These are phyloP conservation scores for Toxoplasma gondii DNA, from an alignment of 169 alveolate species.

Conservation along the genomic window DNA sequence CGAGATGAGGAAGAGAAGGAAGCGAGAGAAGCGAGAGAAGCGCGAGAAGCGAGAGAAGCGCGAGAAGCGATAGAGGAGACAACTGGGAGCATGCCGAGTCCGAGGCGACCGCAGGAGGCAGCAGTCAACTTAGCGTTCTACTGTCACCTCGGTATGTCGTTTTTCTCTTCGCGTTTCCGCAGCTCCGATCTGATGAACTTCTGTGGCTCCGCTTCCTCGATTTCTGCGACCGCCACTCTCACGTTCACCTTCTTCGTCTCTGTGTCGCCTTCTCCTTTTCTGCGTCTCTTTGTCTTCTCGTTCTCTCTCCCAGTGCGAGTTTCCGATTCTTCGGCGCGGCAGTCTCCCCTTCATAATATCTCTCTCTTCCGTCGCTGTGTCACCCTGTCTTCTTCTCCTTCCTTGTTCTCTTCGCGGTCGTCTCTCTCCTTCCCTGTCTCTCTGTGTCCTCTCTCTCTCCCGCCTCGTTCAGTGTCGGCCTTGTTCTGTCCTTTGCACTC, in stretches of 20 bases:
- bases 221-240: no score
- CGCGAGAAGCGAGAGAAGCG: background rate
- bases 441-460: background rate
- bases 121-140: background rate
- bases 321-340: background rate
- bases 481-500: background rate
- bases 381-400: background rate
- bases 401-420: background rate
- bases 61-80: background rate
- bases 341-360: background rate
- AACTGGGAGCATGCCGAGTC: background rate
- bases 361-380: background rate
- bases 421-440: background rate
- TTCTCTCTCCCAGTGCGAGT: background rate
- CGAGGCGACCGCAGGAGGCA: background rate
- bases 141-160: background rate
- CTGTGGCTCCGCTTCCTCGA: no score
- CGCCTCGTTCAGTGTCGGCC: background rate
- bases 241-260: background rate
- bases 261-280: background rate
- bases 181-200: no score
- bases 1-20: background rate
- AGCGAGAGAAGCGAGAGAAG: background rate
- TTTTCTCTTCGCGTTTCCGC: no score
- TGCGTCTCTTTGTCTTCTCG: no score